phyloP scores from a whole-genome alignment of 2,329 filamentous ascomycete genomes.

The Hypoxylon sp. region DNA sequence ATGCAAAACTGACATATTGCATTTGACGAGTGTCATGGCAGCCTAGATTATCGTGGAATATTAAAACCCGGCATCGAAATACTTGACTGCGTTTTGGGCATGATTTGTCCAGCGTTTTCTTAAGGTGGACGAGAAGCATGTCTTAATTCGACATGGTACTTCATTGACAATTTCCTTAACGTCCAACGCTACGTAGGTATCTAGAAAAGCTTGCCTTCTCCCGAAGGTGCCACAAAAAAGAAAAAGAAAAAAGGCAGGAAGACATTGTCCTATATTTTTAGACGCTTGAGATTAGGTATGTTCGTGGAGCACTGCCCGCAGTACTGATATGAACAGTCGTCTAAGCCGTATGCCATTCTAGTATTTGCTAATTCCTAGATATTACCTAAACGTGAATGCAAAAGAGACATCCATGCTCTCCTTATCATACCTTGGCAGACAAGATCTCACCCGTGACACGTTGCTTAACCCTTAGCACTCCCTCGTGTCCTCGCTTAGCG shows the following conservation, averaged over 20 bases:
- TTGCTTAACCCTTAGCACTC: constrained; percentile 47
- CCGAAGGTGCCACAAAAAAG: background rate
- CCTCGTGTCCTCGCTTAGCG: constrained; percentile 38
- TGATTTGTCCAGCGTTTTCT: background rate
- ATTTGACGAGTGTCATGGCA: background rate
- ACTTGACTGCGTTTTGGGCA: background rate
- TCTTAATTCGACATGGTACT: background rate
- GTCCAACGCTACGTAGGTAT: background rate
- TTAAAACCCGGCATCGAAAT: background rate
- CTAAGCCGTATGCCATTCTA: background rate
- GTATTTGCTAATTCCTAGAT: background rate
- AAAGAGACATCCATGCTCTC: background rate
- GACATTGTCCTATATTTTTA: background rate
- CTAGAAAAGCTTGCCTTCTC: background rate
- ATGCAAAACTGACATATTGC: background rate
- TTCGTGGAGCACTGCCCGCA: background rate
- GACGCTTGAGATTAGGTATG: background rate
- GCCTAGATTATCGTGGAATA: background rate
- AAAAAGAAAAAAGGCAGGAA: background rate
- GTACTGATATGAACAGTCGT: background rate
- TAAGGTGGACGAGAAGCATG: background rate
- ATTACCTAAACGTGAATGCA: background rate
- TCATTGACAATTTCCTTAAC: background rate
- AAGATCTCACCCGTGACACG: constrained; percentile 17
- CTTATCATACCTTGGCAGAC: constrained; percentile 1